Percentiles rank a stretch among this genome's conserved stretches.
Evolutionary conservation across 2,329 filamentous ascomycete genomes (phyloP).

Genomic region (Penicillium paneum): DNA sequence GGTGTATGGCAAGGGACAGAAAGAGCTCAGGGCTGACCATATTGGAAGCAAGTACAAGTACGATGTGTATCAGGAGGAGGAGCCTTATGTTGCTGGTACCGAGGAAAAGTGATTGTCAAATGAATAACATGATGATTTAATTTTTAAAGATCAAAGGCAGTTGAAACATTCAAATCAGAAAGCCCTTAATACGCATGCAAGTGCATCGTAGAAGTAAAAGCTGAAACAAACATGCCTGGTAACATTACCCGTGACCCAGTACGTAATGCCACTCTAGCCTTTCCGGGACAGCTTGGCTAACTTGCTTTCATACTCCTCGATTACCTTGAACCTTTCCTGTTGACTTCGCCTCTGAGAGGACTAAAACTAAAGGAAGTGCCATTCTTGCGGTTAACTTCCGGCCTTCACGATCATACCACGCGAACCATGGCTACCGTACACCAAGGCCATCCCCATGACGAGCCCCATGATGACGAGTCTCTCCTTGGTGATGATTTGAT

Average conservation of each 20-base stretch:
- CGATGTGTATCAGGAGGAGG: conserved; percentile 57
- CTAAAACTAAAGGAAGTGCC: conserved; percentile 9
- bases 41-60: conserved; percentile 60
- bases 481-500: conserved; percentile 69
- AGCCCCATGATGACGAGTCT: conserved; percentile 61
- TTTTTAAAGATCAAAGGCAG: neutral
- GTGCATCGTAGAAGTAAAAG: neutral
- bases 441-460: conserved; percentile 51
- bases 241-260: conserved; percentile 19
- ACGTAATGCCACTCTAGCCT: conserved; percentile 44
- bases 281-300: conserved; percentile 30
- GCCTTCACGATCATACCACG: conserved; percentile 3
- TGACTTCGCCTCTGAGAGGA: conserved; percentile 3
- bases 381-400: conserved; percentile 10
- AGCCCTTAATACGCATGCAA: neutral
- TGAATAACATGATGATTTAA: neutral
- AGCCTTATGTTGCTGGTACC: conserved; percentile 29
- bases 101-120: neutral
- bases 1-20: conserved; percentile 60
- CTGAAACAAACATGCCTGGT: conserved; percentile 6
- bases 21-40: conserved; percentile 57
- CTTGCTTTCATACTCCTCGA: conserved; percentile 13
- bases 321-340: conserved; percentile 7
- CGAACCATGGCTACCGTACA: conserved; percentile 39
- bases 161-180: neutral